Percentiles rank a stretch among this genome's conserved stretches.
Evolutionary conservation across 2,329 filamentous ascomycete species (phyloP).

Genomic region (Pestalotiopsis sp.): DNA sequence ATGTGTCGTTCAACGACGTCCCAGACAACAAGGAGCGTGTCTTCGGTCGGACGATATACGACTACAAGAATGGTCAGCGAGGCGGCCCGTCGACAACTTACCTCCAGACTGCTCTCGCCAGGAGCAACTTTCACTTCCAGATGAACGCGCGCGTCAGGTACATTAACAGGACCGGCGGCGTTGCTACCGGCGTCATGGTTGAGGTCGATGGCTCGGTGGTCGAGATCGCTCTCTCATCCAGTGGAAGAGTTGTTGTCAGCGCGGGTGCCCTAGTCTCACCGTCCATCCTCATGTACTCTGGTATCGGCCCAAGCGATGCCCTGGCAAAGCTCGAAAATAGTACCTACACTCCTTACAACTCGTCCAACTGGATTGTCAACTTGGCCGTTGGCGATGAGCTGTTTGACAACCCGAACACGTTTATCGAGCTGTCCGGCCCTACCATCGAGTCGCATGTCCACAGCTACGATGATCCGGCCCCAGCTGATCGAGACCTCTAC

Average conservation of each 20-base stretch:
- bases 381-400: conserved; percentile 47
- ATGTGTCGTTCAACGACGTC: conserved; percentile 46
- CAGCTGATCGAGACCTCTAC: conserved; percentile 45
- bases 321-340: conserved; percentile 18
- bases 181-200: conserved; percentile 43
- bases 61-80: conserved; percentile 49
- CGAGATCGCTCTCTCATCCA: conserved; percentile 27
- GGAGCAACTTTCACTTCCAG: conserved; percentile 43
- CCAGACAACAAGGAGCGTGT: conserved; percentile 46
- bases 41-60: conserved; percentile 48
- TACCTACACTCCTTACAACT: conserved; percentile 22
- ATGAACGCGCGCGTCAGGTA: conserved; percentile 43
- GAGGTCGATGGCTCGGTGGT: conserved; percentile 30
- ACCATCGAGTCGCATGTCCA: conserved; percentile 47
- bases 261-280: conserved; percentile 34
- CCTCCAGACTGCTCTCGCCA: conserved; percentile 43
- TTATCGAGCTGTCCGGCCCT: conserved; percentile 45
- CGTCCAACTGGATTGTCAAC: conserved; percentile 48
- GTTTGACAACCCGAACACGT: conserved; percentile 58
- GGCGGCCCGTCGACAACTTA: conserved; percentile 51
- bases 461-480: conserved; percentile 42
- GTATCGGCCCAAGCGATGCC: conserved; percentile 31
- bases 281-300: conserved; percentile 38
- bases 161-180: conserved; percentile 38
- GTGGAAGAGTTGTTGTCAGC: conserved; percentile 34